phyloP scores from a whole-genome alignment of 2,329 filamentous ascomycete genomes.

The Hymenoscyphus occultus region DNA sequence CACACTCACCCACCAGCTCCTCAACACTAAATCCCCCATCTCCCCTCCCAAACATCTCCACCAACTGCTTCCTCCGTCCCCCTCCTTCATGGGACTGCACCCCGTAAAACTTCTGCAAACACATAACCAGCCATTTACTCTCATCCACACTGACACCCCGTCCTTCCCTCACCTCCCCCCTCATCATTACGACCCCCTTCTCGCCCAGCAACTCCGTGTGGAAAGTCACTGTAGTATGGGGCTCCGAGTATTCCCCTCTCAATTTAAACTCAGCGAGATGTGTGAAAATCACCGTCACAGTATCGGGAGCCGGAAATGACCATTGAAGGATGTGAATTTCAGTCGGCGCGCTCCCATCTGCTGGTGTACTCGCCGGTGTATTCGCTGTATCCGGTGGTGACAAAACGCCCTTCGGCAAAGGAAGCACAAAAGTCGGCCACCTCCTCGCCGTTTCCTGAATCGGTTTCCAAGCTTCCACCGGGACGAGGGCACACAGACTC shows the following conservation, averaged over 20 bases:
- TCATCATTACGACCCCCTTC: constrained; percentile 80
- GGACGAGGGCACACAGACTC: constrained; percentile 81
- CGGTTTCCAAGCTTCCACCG: constrained; percentile 66
- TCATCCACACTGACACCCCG: constrained; percentile 75
- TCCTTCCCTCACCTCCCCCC: constrained; percentile 74
- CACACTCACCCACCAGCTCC: constrained; percentile 81
- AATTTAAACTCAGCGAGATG: constrained; percentile 91
- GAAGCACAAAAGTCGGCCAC: constrained; percentile 87
- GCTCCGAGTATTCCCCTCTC: constrained; percentile 82
- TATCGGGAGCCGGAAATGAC: constrained; percentile 74
- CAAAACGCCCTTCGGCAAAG: constrained; percentile 61
- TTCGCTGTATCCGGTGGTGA: neutral
- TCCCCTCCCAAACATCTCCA: constrained; percentile 79
- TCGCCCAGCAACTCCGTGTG: constrained; percentile 74
- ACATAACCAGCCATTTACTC: constrained; percentile 88
- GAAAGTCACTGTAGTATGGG: constrained; percentile 92
- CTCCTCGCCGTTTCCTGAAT: constrained; percentile 69
- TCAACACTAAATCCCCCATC: constrained; percentile 80
- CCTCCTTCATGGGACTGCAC: constrained; percentile 49
- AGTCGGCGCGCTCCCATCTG: constrained; percentile 48
- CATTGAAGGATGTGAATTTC: constrained; percentile 98
- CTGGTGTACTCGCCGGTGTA: neutral
- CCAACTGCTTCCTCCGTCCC: constrained; percentile 61
- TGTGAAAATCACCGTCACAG: constrained; percentile 83
- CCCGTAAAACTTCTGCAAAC: constrained; percentile 90